phyloP scores from a whole-genome alignment of 306 rosid species.

The Acacia melanoxylon region DNA sequence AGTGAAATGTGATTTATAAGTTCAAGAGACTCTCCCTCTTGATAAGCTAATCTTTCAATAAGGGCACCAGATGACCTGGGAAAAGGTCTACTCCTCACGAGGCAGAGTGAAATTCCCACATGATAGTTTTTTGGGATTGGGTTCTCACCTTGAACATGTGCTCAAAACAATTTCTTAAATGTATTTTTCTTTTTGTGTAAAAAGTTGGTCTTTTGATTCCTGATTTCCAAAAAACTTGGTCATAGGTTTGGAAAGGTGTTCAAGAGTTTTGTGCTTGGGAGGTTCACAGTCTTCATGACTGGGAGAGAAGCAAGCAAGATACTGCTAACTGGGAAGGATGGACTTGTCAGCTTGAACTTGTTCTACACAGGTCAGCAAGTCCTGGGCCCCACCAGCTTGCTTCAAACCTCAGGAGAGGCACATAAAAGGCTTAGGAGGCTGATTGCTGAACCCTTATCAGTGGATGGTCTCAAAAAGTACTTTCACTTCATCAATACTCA shows the following conservation, averaged over 20 bases:
- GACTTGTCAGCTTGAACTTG: constrained; percentile 80
- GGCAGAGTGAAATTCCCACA: too few relatives aligned
- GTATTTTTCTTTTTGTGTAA: neutral
- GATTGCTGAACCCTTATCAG: constrained; percentile 74
- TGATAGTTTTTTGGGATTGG: too few relatives aligned
- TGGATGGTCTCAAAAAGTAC: constrained; percentile 75
- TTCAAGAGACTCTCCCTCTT: too few relatives aligned
- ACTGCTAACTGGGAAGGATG: constrained; percentile 73
- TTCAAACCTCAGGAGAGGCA: constrained; percentile 74
- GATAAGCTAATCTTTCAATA: too few relatives aligned
- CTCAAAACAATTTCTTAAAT: too few relatives aligned
- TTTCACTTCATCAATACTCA: constrained; percentile 71
- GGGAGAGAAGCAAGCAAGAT: constrained; percentile 87
- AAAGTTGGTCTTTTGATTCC: neutral
- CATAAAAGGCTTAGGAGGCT: constrained; percentile 78
- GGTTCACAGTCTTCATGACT: constrained; percentile 81
- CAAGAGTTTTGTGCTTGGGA: constrained; percentile 75
- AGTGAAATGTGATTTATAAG: too few relatives aligned
- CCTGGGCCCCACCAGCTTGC: constrained; percentile 80
- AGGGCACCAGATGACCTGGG: too few relatives aligned
- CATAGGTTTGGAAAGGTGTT: constrained; percentile 80
- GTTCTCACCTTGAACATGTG: neutral
- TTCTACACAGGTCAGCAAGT: constrained; percentile 81
- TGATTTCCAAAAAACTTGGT: neutral
- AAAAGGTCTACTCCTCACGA: too few relatives aligned